A percentile compares a stretch with the other conserved stretches of the same genome.
Evolutionary conservation across 805 yeast genomes (phyloP).

Genomic region (Spathaspora boniae): DNA sequence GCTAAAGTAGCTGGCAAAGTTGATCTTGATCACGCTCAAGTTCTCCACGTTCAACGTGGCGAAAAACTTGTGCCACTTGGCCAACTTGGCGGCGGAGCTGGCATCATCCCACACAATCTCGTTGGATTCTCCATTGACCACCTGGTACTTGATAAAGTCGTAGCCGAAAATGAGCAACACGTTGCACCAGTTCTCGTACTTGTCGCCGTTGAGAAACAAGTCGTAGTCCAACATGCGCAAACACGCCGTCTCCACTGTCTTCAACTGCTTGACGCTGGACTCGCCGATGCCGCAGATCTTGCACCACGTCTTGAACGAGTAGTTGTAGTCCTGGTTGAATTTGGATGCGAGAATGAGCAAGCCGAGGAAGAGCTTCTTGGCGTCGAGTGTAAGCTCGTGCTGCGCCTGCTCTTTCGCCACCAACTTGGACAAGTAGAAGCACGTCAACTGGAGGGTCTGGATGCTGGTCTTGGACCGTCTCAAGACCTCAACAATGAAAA

Average conservation of each 20-base stretch:
- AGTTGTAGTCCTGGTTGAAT: slow-evolving; percentile 70
- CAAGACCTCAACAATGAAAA: slow-evolving; percentile 42
- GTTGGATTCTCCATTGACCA: slow-evolving; percentile 19
- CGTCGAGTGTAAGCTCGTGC: slow-evolving; percentile 17
- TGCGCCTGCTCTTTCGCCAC: slow-evolving; percentile 18
- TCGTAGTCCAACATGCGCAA: slow-evolving; percentile 55
- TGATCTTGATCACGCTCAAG: slow-evolving; percentile 21
- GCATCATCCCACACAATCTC: slow-evolving; percentile 16
- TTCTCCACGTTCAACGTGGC: slow-evolving; percentile 18
- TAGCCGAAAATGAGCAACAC: slow-evolving; percentile 40
- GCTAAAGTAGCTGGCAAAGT: slow-evolving; percentile 25
- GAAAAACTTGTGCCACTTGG: slow-evolving; percentile 28
- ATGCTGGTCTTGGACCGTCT: slow-evolving; percentile 44
- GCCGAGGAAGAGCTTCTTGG: slow-evolving; percentile 65
- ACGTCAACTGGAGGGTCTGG: slow-evolving; percentile 60
- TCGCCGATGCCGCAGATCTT: slow-evolving; percentile 57
- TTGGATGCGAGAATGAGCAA: slow-evolving; percentile 71
- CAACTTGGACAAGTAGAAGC: slow-evolving; percentile 59
- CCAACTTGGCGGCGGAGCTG: slow-evolving; percentile 19
- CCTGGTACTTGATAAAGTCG: slow-evolving; percentile 37
- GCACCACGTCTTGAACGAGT: slow-evolving; percentile 68
- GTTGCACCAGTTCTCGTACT: slow-evolving; percentile 48
- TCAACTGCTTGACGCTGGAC: slow-evolving; percentile 42
- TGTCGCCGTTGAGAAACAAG: slow-evolving; percentile 47
- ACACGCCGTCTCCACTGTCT: slow-evolving; percentile 49